Evolutionary conservation across 306 rosid species (phyloP).

Genomic region (Macrotyloma uniflorum): DNA sequence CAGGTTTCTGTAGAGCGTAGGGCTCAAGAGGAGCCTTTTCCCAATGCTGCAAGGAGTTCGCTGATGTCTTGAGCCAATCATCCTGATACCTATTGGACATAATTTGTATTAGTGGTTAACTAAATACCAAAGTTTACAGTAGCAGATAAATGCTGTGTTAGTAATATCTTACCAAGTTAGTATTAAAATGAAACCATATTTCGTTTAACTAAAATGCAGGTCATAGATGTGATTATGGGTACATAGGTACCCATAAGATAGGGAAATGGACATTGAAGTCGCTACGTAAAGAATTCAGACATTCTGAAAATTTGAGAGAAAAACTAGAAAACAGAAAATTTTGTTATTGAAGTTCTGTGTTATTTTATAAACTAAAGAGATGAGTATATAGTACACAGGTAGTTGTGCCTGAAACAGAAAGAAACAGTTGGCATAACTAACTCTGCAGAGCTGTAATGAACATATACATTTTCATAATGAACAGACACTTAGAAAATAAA

Average conservation of each 20-base stretch:
- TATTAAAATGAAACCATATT: neutral
- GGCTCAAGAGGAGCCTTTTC: constrained; percentile 99
- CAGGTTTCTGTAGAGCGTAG: constrained; percentile 88
- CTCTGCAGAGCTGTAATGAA: too few relatives aligned
- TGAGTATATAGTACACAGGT: too few relatives aligned
- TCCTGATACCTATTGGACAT: constrained; percentile 81
- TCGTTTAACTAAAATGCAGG: neutral
- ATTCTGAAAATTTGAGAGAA: too few relatives aligned
- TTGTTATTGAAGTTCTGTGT: too few relatives aligned
- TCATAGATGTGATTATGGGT: neutral
- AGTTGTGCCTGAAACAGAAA: too few relatives aligned
- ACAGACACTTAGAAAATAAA: too few relatives aligned
- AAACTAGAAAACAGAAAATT: too few relatives aligned
- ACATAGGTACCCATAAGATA: neutral
- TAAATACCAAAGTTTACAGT: constrained; percentile 9
- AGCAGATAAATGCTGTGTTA: constrained; percentile 5
- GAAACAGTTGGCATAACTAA: too few relatives aligned
- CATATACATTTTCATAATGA: too few relatives aligned
- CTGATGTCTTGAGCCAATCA: constrained; percentile 98
- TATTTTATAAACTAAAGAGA: too few relatives aligned
- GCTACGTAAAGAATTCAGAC: neutral
- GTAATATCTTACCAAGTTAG: neutral
- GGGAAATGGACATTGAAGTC: neutral
- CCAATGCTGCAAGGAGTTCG: constrained; percentile 81
- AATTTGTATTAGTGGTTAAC: constrained; percentile 27